These are phyloP conservation scores for Purshia tridentata DNA, from an alignment of 306 rosid species.

Conservation along the genomic window DNA sequence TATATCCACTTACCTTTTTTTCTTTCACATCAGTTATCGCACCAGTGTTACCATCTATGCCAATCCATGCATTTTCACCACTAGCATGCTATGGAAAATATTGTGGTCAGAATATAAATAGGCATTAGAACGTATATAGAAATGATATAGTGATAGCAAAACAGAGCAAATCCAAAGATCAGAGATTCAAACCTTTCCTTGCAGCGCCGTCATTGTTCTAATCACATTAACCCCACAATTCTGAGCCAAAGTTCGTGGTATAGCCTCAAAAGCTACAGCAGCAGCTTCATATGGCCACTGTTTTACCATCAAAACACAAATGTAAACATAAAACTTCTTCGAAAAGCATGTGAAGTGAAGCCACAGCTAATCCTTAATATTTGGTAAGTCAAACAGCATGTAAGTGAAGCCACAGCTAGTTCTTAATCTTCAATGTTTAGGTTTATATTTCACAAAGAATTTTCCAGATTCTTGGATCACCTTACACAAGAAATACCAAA, in stretches of 20 bases:
- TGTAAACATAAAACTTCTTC: background rate
- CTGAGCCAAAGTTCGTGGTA: constrained; percentile 94
- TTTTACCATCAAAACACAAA: constrained; percentile 20
- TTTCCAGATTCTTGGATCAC: background rate
- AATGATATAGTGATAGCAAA: background rate
- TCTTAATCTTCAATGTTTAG: background rate
- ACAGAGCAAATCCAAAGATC: background rate
- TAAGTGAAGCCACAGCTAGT: background rate
- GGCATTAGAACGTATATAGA: background rate
- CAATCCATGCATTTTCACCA: constrained; percentile 95
- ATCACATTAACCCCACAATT: constrained; percentile 98
- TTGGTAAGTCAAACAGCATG: background rate
- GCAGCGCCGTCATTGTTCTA: constrained; percentile 91
- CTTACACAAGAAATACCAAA: background rate
- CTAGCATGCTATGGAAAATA: constrained; percentile 64
- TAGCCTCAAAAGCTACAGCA: constrained; percentile 95
- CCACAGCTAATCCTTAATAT: background rate
- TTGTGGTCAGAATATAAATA: constrained; percentile 21
- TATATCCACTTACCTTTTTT: constrained; percentile 49
- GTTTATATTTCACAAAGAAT: background rate
- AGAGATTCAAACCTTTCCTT: constrained; percentile 71
- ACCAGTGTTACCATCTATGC: constrained; percentile 93
- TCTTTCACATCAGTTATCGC: constrained; percentile 76
- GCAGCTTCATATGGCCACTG: constrained; percentile 99
- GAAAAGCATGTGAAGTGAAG: background rate